Evolutionary conservation across 768 basidiomycete genomes (phyloP).

Genomic region (Lactarius deliciosus): DNA sequence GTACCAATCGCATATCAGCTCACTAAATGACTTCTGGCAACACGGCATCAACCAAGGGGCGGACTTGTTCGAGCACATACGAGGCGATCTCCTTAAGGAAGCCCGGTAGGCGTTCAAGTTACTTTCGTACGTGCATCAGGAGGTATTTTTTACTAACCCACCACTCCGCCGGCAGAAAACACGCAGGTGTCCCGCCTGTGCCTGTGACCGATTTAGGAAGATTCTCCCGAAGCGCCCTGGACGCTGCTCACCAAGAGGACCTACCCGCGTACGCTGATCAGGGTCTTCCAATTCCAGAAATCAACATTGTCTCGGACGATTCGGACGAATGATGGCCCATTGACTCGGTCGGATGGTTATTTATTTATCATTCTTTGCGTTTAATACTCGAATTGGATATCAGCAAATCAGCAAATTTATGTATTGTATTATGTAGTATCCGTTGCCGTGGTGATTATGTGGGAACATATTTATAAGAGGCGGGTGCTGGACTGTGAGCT

Average conservation of each 20-base stretch:
- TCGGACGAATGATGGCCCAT: neutral
- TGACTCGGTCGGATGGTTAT: neutral
- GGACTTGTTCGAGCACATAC: constrained; percentile 2
- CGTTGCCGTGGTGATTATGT: neutral
- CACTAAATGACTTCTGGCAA: neutral
- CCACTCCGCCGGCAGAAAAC: neutral
- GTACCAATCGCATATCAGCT: constrained; percentile 7
- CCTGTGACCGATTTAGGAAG: neutral
- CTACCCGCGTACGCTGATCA: neutral
- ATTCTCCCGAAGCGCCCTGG: neutral
- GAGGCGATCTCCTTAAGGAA: constrained; percentile 7
- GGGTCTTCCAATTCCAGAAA: neutral
- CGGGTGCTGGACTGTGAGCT: too few species aligned
- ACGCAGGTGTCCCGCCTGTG: neutral
- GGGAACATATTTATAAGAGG: too few species aligned
- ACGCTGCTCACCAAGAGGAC: neutral
- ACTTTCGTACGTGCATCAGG: neutral
- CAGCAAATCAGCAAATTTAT: neutral
- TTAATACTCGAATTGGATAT: neutral
- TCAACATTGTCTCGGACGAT: neutral
- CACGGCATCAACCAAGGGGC: neutral
- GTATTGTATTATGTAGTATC: neutral
- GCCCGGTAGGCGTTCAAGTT: neutral
- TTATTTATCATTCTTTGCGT: neutral
- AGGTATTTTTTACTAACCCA: neutral